Evolutionary conservation across 805 yeast genomes (phyloP).

Genomic region (Kuraishia hungarica): DNA sequence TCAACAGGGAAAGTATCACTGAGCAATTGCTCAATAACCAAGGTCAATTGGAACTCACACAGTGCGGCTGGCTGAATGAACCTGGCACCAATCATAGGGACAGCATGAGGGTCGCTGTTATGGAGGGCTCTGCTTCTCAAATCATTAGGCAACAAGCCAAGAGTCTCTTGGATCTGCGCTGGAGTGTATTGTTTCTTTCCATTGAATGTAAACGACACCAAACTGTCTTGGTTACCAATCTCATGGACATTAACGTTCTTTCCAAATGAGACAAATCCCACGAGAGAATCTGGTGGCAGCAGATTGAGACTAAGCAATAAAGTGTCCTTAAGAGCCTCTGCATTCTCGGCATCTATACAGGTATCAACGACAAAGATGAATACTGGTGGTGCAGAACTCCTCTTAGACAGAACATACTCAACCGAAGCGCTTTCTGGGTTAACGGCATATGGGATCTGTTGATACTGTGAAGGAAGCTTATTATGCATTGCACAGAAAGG

Average conservation of each 20-base stretch:
- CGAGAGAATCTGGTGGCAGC: slow-evolving; percentile 45
- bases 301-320: slow-evolving; percentile 30
- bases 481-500: slow-evolving; percentile 46
- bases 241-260: slow-evolving; percentile 53
- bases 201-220: slow-evolving; percentile 38
- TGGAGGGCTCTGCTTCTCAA: slow-evolving; percentile 12
- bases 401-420: slow-evolving; percentile 33
- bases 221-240: slow-evolving; percentile 26
- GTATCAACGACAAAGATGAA: slow-evolving; percentile 52
- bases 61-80: slow-evolving; percentile 39
- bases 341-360: slow-evolving; percentile 42
- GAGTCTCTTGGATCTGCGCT: slow-evolving; percentile 34
- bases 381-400: slow-evolving; percentile 30
- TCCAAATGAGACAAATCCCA: slow-evolving; percentile 54
- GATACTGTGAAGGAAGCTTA: slow-evolving; percentile 19
- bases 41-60: slow-evolving; percentile 42
- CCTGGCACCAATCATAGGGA: slow-evolving; percentile 19
- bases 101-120: slow-evolving; percentile 6
- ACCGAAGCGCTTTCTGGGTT: slow-evolving; percentile 35
- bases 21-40: slow-evolving; percentile 38
- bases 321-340: slow-evolving; percentile 42
- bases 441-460: slow-evolving; percentile 26
- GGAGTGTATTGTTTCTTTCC: slow-evolving; percentile 43
- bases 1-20: slow-evolving; percentile 40
- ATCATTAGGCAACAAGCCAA: slow-evolving; percentile 34